These are phyloP conservation scores for Leccinum variabile DNA, from an alignment of 1,284 basidiomycete species.

Conservation along the genomic window DNA sequence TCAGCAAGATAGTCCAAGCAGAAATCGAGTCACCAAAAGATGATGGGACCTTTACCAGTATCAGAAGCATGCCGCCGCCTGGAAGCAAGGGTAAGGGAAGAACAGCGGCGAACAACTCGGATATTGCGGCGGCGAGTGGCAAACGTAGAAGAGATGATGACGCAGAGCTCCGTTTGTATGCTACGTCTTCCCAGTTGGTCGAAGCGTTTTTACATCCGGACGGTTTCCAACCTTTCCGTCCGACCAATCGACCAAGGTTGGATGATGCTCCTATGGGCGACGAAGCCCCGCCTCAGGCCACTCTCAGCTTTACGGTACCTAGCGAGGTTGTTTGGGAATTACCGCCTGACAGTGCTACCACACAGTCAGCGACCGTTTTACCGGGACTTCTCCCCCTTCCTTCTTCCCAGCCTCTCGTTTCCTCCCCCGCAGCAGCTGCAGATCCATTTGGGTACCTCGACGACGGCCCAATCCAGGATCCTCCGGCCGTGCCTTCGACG, in stretches of 20 bases:
- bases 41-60: slow-evolving; percentile 55
- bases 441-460: slow-evolving; percentile 60
- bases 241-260: slow-evolving; percentile 46
- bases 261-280: slow-evolving; percentile 22
- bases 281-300: slow-evolving; percentile 8
- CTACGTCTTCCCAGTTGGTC: slow-evolving; percentile 53
- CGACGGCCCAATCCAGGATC: slow-evolving; percentile 29
- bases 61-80: slow-evolving; percentile 50
- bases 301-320: slow-evolving; percentile 4
- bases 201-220: slow-evolving; percentile 51
- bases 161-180: slow-evolving; percentile 49
- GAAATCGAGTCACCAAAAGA: slow-evolving; percentile 61
- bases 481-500: slow-evolving; percentile 28
- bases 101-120: slow-evolving; percentile 15
- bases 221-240: slow-evolving; percentile 35
- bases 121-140: slow-evolving; percentile 26
- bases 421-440: slow-evolving; percentile 16
- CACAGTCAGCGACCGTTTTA: not conserved
- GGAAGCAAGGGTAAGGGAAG: slow-evolving; percentile 56
- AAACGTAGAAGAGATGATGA: slow-evolving; percentile 62
- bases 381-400: not conserved
- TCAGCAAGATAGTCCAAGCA: slow-evolving; percentile 64
- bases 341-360: not conserved
- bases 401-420: not conserved
- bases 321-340: not conserved